Percentiles rank a stretch among this genome's conserved stretches.
Conservation (phyloP, 2,329 filamentous ascomycete species). For the Penicillium sp. region DNA sequence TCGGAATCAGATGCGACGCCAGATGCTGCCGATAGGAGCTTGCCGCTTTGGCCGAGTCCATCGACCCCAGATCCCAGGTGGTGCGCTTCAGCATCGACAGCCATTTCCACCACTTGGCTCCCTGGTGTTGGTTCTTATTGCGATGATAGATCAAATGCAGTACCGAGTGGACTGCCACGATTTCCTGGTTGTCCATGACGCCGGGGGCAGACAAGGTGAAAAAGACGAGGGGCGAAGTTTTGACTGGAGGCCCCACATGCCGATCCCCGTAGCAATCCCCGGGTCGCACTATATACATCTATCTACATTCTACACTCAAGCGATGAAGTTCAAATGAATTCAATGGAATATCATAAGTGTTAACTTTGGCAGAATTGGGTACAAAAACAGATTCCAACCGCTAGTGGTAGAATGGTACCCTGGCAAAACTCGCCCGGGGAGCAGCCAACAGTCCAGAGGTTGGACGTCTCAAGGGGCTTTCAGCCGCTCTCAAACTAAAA, state of each 20-base stretch:
- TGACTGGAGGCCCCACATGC: background rate
- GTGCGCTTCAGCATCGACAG: slow-evolving; percentile 71
- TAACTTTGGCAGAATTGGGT: background rate
- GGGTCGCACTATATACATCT: no score
- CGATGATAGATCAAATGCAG: slow-evolving; percentile 75
- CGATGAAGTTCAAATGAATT: background rate
- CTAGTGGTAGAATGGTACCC: background rate
- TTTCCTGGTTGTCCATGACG: slow-evolving; percentile 31
- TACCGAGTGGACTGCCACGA: slow-evolving; percentile 35
- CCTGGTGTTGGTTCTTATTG: slow-evolving; percentile 87
- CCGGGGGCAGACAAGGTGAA: background rate
- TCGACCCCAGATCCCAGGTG: slow-evolving; percentile 54
- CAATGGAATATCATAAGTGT: background rate
- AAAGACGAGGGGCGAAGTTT: background rate
- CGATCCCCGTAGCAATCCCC: background rate
- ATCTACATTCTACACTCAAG: no score
- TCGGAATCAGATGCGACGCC: slow-evolving; percentile 36
- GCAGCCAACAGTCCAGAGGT: background rate
- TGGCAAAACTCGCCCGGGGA: background rate
- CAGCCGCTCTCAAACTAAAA: background rate
- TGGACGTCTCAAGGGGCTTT: background rate
- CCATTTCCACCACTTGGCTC: slow-evolving; percentile 75
- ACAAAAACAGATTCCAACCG: background rate
- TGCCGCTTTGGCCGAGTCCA: slow-evolving; percentile 25
- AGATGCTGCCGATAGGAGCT: slow-evolving; percentile 31